Evolutionary conservation across 257 asterid species (phyloP).

Genomic region (Solanum tarijense): DNA sequence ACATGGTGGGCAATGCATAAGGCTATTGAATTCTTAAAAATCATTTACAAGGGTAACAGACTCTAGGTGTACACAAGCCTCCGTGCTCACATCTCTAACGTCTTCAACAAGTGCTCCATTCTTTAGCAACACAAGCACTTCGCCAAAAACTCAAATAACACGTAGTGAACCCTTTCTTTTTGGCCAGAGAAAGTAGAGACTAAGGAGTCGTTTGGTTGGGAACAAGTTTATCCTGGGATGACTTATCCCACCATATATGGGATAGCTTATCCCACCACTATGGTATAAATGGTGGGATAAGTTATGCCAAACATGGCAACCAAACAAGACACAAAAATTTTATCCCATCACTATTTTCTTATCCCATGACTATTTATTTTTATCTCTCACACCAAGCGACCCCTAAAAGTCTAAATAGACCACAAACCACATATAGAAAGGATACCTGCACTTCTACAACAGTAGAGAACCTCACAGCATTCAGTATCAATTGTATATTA

Average conservation of each 20-base stretch:
- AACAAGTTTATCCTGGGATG: no score
- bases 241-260: no score
- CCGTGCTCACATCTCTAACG: background rate
- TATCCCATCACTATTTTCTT: no score
- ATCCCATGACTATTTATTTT: no score
- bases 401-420: background rate
- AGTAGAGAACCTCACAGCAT: conserved; percentile 40
- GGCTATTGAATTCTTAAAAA: background rate
- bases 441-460: conserved; percentile 65
- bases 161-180: background rate
- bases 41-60: background rate
- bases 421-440: background rate
- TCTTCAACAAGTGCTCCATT: background rate
- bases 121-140: background rate
- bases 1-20: background rate
- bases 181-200: background rate
- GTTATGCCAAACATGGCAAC: no score
- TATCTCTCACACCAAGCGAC: no score
- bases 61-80: background rate
- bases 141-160: background rate
- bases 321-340: no score
- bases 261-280: no score
- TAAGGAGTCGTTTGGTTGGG: no score
- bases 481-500: conserved; percentile 44
- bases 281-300: no score